phyloP scores from a whole-genome alignment of 768 basidiomycete species.

The Pisolithus orientalis region DNA sequence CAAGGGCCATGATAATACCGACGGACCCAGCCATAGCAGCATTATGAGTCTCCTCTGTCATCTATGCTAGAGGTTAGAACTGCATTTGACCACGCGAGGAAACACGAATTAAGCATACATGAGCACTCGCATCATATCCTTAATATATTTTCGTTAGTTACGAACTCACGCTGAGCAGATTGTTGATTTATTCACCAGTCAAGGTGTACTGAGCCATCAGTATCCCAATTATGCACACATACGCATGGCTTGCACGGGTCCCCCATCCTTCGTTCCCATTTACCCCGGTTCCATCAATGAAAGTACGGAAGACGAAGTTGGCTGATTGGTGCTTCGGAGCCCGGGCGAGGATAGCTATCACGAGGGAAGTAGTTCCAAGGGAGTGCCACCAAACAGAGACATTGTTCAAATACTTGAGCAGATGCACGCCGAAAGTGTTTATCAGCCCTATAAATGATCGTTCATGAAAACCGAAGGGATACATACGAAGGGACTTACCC shows the following conservation, averaged over 20 bases:
- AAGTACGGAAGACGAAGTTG: conserved; percentile 62
- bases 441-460: conserved; percentile 40
- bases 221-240: conserved; percentile 67
- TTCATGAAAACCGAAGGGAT: not conserved
- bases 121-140: conserved; percentile 54
- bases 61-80: conserved; percentile 29
- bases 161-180: not conserved
- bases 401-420: conserved; percentile 65
- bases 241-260: conserved; percentile 58
- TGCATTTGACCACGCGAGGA: not conserved
- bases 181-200: conserved; percentile 41
- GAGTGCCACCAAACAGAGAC: conserved; percentile 73
- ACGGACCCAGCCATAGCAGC: conserved; percentile 62
- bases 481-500: conserved; percentile 27
- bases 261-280: conserved; percentile 50
- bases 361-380: conserved; percentile 58
- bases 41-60: conserved; percentile 75
- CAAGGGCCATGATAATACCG: conserved; percentile 67
- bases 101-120: conserved; percentile 34
- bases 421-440: conserved; percentile 68
- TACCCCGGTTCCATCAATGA: conserved; percentile 62
- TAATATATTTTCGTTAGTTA: not conserved
- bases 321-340: conserved; percentile 67
- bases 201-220: conserved; percentile 75
- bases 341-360: conserved; percentile 62